These are phyloP conservation scores for Russula dissimulans DNA, from an alignment of 768 basidiomycete species.

Conservation along the genomic window DNA sequence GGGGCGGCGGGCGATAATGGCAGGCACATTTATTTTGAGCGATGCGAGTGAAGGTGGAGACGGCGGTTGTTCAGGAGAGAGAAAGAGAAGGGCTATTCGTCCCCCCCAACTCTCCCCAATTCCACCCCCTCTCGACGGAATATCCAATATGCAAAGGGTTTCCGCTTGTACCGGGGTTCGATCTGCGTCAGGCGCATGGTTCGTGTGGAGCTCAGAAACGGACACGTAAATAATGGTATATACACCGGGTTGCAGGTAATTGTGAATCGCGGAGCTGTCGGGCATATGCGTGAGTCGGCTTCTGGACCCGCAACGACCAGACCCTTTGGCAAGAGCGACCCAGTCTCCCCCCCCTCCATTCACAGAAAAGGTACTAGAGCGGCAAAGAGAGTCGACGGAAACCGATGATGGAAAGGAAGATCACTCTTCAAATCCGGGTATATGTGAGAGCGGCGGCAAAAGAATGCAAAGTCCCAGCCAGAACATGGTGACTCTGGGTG, in stretches of 20 bases:
- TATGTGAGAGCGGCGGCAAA: neutral
- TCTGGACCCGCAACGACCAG: conserved; percentile 1
- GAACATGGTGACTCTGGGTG: conserved; percentile 5
- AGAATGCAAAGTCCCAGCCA: neutral
- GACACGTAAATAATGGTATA: neutral
- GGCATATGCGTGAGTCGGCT: neutral
- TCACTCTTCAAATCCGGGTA: neutral
- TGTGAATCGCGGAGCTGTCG: conserved; percentile 17
- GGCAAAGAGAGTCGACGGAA: conserved; percentile 6
- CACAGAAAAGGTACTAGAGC: conserved; percentile 5
- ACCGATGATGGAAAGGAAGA: neutral
- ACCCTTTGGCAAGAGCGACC: neutral
- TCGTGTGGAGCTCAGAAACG: neutral
- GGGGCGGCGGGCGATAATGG: neutral
- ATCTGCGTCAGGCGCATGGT: conserved; percentile 1
- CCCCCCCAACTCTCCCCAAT: neutral
- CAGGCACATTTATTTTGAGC: neutral
- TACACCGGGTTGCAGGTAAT: neutral
- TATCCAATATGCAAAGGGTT: conserved; percentile 6
- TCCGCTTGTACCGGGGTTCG: neutral
- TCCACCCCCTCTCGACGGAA: neutral
- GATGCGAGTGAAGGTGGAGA: neutral
- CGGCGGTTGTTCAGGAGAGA: neutral
- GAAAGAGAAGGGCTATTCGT: neutral
- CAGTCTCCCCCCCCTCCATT: neutral